Percentiles rank a stretch among this genome's conserved stretches.
These are phyloP conservation scores for Cryoendolithus antarcticus DNA, from an alignment of 2,329 filamentous ascomycete species.

Conservation along the genomic window DNA sequence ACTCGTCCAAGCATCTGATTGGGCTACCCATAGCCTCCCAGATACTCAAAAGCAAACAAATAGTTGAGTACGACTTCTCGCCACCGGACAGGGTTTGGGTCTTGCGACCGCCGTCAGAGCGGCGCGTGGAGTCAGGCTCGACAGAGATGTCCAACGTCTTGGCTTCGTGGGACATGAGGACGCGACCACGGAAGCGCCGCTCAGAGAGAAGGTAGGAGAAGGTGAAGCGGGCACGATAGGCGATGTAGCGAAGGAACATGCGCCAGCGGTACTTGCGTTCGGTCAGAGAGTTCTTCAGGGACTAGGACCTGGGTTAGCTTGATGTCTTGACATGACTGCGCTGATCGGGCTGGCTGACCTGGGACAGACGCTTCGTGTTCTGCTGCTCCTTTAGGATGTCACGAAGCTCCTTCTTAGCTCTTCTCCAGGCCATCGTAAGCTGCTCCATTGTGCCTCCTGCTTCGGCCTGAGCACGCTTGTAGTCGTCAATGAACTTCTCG, in stretches of 20 bases:
- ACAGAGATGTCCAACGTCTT: conserved; percentile 64
- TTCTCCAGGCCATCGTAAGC: conserved; percentile 13
- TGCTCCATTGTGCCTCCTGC: conserved; percentile 21
- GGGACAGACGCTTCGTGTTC: conserved; percentile 18
- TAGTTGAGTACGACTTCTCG: conserved; percentile 95
- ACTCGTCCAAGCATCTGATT: conserved; percentile 89
- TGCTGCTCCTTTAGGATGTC: conserved; percentile 12
- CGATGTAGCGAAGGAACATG: conserved; percentile 72
- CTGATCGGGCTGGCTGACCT: conserved; percentile 28
- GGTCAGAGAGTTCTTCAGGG: conserved; percentile 48
- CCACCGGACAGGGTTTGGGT: conserved; percentile 90
- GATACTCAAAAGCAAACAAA: conserved; percentile 80
- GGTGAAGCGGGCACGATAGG: conserved; percentile 68
- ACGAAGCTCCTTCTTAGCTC: conserved; percentile 19
- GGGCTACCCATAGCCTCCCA: conserved; percentile 99
- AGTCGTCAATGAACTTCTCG: conserved; percentile 18
- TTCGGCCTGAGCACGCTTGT: conserved; percentile 16
- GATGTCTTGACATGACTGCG: too few species aligned
- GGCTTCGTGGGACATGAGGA: conserved; percentile 64
- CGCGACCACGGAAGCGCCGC: conserved; percentile 71
- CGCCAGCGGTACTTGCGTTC: conserved; percentile 66
- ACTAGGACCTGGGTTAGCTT: conserved; percentile 20
- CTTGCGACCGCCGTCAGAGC: conserved; percentile 58
- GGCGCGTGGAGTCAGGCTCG: conserved; percentile 57
- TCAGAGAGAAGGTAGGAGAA: conserved; percentile 85